Percentiles rank a stretch among this genome's conserved stretches.
phyloP scores from a whole-genome alignment of 2,329 filamentous ascomycete species.

The Neodidymelliopsis sp. region DNA sequence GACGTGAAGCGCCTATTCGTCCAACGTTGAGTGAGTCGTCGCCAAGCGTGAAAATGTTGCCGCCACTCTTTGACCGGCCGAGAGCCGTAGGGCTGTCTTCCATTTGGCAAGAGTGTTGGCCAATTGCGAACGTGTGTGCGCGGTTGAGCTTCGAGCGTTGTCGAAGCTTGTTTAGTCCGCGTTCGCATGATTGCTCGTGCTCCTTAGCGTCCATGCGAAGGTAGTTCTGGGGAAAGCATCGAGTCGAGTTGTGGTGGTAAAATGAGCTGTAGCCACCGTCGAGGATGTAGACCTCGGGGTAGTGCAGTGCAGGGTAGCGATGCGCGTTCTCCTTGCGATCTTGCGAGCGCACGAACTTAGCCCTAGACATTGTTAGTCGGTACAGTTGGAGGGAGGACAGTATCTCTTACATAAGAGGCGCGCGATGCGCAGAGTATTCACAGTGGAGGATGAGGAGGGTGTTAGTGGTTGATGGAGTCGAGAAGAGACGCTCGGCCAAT shows the following conservation, averaged over 20 bases:
- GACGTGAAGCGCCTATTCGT: slow-evolving; percentile 44
- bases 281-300: slow-evolving; percentile 95
- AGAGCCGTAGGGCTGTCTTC: slow-evolving; percentile 67
- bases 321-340: slow-evolving; percentile 87
- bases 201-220: slow-evolving; percentile 95
- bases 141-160: slow-evolving; percentile 85
- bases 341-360: slow-evolving; percentile 86
- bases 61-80: slow-evolving; percentile 43
- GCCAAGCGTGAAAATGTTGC: slow-evolving; percentile 40
- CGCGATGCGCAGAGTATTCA: slow-evolving; percentile 96
- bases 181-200: slow-evolving; percentile 91
- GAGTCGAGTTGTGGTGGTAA: slow-evolving; percentile 77
- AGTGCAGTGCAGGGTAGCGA: slow-evolving; percentile 86
- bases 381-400: neutral
- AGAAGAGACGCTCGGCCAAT: slow-evolving; percentile 80
- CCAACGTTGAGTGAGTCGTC: slow-evolving; percentile 42
- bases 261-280: slow-evolving; percentile 97
- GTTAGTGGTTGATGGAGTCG: slow-evolving; percentile 65
- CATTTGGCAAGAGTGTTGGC: slow-evolving; percentile 69
- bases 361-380: slow-evolving; percentile 59
- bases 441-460: slow-evolving; percentile 94
- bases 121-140: slow-evolving; percentile 95
- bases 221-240: slow-evolving; percentile 94
- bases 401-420: slow-evolving; percentile 78
- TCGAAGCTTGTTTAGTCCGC: slow-evolving; percentile 91